Conservation (phyloP, 306 rosid genomes). For the Prunus kanzakura region DNA sequence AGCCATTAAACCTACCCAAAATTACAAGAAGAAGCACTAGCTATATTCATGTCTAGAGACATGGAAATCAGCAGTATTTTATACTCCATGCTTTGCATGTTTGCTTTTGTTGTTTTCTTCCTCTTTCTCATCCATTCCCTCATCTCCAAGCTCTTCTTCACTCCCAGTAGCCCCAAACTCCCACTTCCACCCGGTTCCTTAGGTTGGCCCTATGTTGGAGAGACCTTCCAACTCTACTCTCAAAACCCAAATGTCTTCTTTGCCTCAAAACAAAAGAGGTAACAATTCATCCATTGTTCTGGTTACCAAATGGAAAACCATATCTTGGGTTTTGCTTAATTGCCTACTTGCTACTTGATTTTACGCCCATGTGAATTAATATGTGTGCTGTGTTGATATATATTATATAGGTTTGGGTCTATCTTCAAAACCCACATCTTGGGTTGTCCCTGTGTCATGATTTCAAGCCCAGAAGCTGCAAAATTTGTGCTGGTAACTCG, state of each 20-base stretch:
- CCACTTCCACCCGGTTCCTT: constrained; percentile 87
- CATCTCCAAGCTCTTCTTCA: constrained; percentile 29
- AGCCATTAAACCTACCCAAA: not conserved
- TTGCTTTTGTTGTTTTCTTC: constrained; percentile 22
- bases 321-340: not conserved
- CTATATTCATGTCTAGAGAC: not conserved
- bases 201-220: constrained; percentile 89
- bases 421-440: constrained; percentile 96
- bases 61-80: constrained; percentile 34
- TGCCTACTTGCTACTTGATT: not conserved
- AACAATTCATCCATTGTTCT: not conserved
- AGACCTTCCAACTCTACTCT: constrained; percentile 90
- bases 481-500: constrained; percentile 68
- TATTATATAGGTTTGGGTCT: constrained; percentile 62
- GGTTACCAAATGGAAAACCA: no score
- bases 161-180: constrained; percentile 23
- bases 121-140: constrained; percentile 29
- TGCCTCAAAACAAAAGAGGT: constrained; percentile 66
- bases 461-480: constrained; percentile 88
- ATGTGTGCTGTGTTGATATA: not conserved
- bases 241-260: constrained; percentile 94
- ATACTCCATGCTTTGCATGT: constrained; percentile 8
- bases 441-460: constrained; percentile 96
- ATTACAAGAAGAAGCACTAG: not conserved
- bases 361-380: not conserved